A percentile compares a stretch with the other conserved stretches of the same genome.
These are phyloP conservation scores for Nitzschia inconspicua DNA, from an alignment of 108 stramenopile genomes.

Conservation along the genomic window DNA sequence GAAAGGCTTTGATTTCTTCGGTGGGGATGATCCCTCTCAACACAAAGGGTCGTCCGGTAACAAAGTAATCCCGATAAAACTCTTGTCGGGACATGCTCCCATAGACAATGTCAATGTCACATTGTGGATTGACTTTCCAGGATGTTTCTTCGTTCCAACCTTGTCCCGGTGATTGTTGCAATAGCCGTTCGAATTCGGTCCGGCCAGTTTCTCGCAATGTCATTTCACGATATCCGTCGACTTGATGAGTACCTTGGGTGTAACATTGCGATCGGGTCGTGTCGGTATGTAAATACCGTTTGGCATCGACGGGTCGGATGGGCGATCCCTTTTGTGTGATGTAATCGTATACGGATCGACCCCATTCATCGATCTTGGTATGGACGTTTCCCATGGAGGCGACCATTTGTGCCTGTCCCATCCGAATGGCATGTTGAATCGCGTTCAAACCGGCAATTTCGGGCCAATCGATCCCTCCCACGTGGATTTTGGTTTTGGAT, in stretches of 20 bases:
- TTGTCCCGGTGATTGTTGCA: background rate
- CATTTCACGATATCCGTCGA: background rate
- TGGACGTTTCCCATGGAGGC: constrained; percentile 2
- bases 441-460: background rate
- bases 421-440: constrained; percentile 21
- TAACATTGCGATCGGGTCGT: no score
- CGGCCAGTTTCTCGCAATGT: background rate
- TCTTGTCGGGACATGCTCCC: background rate
- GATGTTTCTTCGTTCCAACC: constrained; percentile 14
- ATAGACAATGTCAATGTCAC: constrained; percentile 15
- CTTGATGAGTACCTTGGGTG: background rate
- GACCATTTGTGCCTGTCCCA: constrained; percentile 25
- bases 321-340: constrained; percentile 20
- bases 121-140: background rate
- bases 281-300: background rate
- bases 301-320: constrained; percentile 18
- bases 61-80: constrained; percentile 21
- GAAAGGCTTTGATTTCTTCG: constrained; percentile 10
- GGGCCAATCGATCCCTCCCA: no score
- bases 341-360: constrained; percentile 20
- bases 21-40: constrained; percentile 1
- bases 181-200: background rate
- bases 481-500: background rate
- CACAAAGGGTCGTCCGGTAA: constrained; percentile 12
- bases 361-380: background rate